These are phyloP conservation scores for Scleroderma bovista DNA, from an alignment of 768 basidiomycete genomes.

Conservation along the genomic window DNA sequence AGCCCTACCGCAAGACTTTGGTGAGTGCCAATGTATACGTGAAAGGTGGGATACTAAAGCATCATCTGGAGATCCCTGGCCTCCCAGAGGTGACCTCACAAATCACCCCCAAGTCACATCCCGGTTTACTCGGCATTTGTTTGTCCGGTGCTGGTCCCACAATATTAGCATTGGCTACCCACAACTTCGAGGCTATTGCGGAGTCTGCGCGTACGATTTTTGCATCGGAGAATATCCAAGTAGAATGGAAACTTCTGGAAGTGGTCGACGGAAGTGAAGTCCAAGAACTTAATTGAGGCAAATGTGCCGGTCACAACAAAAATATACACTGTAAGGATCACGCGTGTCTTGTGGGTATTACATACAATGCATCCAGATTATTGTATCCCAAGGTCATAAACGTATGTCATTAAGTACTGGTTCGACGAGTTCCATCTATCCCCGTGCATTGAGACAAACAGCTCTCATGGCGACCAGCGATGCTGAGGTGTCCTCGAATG, in stretches of 20 bases:
- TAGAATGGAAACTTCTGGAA: constrained; percentile 86
- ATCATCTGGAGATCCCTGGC: constrained; percentile 75
- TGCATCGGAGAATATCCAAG: constrained; percentile 60
- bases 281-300: constrained; percentile 11
- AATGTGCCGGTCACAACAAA: neutral
- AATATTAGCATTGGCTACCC: constrained; percentile 89
- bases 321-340: neutral
- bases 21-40: constrained; percentile 41
- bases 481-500: constrained; percentile 62
- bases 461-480: constrained; percentile 80
- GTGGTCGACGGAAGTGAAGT: constrained; percentile 46
- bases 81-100: constrained; percentile 86
- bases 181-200: constrained; percentile 80
- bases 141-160: constrained; percentile 98
- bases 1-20: constrained; percentile 87
- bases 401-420: constrained; percentile 17
- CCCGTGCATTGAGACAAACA: constrained; percentile 83
- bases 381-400: neutral
- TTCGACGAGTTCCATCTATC: constrained; percentile 29
- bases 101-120: constrained; percentile 85
- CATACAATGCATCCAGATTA: constrained; percentile 8
- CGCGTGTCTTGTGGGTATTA: constrained; percentile 20
- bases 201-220: constrained; percentile 77
- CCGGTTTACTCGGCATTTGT: constrained; percentile 95
- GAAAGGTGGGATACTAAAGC: neutral